Percentiles rank a stretch among this genome's conserved stretches.
Conservation (phyloP, 192 early-diverging fungal species). For the Chytriomyces confervae region DNA sequence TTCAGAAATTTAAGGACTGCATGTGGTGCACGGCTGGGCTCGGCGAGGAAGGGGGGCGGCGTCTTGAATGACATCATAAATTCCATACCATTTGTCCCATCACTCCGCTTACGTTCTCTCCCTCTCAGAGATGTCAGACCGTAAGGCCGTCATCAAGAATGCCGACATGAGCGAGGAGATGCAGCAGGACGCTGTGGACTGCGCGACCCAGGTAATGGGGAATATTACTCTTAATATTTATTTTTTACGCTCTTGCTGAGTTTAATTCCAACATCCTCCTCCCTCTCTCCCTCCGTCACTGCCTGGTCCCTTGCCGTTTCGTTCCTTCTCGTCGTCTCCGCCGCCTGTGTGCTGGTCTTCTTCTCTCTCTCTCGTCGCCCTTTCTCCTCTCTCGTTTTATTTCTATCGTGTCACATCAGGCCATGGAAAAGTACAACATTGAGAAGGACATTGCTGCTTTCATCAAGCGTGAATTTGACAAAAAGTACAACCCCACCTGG, state of each 20-base stretch:
- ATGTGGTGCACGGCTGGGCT: not conserved
- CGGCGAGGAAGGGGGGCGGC: too few species aligned
- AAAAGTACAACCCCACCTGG: slow-evolving; percentile 97
- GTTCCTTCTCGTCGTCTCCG: too few species aligned
- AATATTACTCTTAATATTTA: slow-evolving; percentile 43
- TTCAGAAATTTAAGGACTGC: not conserved
- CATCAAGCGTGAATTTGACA: slow-evolving; percentile 99
- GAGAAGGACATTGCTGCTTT: slow-evolving; percentile 98
- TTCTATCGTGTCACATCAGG: slow-evolving; percentile 43
- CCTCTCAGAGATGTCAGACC: slow-evolving; percentile 70
- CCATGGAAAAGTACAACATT: slow-evolving; percentile 88
- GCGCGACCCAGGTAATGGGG: slow-evolving; percentile 82
- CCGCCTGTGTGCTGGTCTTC: too few species aligned
- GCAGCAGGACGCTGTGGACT: slow-evolving; percentile 88
- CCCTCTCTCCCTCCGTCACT: too few species aligned
- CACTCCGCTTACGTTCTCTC: not conserved
- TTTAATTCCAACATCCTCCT: too few species aligned
- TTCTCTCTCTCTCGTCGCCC: too few species aligned
- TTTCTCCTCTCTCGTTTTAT: too few species aligned
- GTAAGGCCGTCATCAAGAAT: slow-evolving; percentile 93
- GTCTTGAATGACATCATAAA: too few species aligned
- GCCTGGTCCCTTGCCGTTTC: too few species aligned
- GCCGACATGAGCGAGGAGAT: slow-evolving; percentile 98
- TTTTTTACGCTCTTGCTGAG: too few species aligned
- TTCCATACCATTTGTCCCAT: not conserved